A percentile compares a stretch with the other conserved stretches of the same genome.
Conservation (phyloP, 192 early-diverging fungal genomes). For the Coemansia sp. region DNA sequence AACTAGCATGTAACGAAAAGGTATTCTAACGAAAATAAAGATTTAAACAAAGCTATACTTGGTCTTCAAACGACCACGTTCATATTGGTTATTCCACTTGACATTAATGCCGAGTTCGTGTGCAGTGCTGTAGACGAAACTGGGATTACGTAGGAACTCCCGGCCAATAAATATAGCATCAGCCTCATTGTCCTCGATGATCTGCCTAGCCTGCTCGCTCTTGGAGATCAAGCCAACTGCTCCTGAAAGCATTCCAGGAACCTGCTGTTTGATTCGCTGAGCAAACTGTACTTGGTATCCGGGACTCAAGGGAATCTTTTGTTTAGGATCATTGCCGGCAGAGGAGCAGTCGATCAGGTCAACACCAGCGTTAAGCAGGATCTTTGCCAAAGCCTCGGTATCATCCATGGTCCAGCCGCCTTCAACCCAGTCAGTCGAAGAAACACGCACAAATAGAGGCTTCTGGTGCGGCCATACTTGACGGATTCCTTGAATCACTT, state of each 20-base stretch:
- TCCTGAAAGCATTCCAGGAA: constrained; percentile 56
- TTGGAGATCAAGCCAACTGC: constrained; percentile 74
- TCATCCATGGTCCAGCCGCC: constrained; percentile 76
- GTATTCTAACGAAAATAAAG: background rate
- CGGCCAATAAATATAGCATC: constrained; percentile 75
- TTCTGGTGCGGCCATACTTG: constrained; percentile 72
- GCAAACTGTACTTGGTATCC: constrained; percentile 75
- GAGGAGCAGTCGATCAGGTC: constrained; percentile 86
- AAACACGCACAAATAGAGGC: constrained; percentile 83
- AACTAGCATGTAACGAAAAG: background rate
- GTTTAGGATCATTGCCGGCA: constrained; percentile 64
- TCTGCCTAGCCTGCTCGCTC: constrained; percentile 64
- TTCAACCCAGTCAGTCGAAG: constrained; percentile 69
- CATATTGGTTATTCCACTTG: constrained; percentile 60
- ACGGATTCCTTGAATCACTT: constrained; percentile 64
- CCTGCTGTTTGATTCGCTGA: constrained; percentile 58
- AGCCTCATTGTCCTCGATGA: constrained; percentile 62
- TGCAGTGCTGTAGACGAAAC: constrained; percentile 66
- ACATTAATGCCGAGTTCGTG: constrained; percentile 63
- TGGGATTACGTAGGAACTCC: constrained; percentile 67
- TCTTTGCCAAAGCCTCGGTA: constrained; percentile 59
- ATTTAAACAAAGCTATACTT: constrained; percentile 24
- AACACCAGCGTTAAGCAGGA: constrained; percentile 64
- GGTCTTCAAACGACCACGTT: constrained; percentile 25
- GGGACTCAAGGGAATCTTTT: constrained; percentile 50